Evolutionary conservation across 768 basidiomycete genomes (phyloP).

Genomic region (Suillus bovinus): DNA sequence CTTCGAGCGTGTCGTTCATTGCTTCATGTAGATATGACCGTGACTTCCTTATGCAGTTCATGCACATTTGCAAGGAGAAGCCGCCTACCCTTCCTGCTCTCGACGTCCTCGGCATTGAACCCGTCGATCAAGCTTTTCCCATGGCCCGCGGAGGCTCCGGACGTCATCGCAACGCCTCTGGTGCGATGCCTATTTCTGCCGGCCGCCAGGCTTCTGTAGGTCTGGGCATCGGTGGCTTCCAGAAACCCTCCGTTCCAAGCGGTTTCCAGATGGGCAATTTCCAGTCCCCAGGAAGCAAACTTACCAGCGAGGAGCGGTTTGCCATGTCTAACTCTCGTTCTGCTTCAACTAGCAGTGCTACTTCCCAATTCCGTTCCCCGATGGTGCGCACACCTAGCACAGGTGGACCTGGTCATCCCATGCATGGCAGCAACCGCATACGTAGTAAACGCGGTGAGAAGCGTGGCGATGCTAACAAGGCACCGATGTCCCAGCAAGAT

Average conservation of each 20-base stretch:
- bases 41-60: slow-evolving; percentile 96
- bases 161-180: slow-evolving; percentile 51
- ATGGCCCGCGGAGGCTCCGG: slow-evolving; percentile 68
- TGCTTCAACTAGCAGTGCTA: slow-evolving; percentile 53
- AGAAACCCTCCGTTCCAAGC: slow-evolving; percentile 32
- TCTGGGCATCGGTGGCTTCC: slow-evolving; percentile 40
- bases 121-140: slow-evolving; percentile 53
- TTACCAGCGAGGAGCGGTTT: slow-evolving; percentile 73
- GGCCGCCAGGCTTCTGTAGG: slow-evolving; percentile 51
- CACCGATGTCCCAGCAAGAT: slow-evolving; percentile 36
- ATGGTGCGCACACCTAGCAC: slow-evolving; percentile 74
- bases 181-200: slow-evolving; percentile 41
- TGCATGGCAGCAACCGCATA: slow-evolving; percentile 50
- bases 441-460: slow-evolving; percentile 86
- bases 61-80: slow-evolving; percentile 92
- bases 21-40: slow-evolving; percentile 79
- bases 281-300: slow-evolving; percentile 50
- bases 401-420: slow-evolving; percentile 53
- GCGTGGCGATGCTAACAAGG: slow-evolving; percentile 58
- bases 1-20: neutral
- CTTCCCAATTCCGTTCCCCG: slow-evolving; percentile 51
- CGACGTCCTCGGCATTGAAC: slow-evolving; percentile 89
- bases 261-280: slow-evolving; percentile 72
- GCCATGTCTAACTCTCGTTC: slow-evolving; percentile 46
- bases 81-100: slow-evolving; percentile 88